Evolutionary conservation across 768 basidiomycete species (phyloP), one percentile per base, ranked within the genome.

Genomic region (Hypholoma fasciculare): DNA sequence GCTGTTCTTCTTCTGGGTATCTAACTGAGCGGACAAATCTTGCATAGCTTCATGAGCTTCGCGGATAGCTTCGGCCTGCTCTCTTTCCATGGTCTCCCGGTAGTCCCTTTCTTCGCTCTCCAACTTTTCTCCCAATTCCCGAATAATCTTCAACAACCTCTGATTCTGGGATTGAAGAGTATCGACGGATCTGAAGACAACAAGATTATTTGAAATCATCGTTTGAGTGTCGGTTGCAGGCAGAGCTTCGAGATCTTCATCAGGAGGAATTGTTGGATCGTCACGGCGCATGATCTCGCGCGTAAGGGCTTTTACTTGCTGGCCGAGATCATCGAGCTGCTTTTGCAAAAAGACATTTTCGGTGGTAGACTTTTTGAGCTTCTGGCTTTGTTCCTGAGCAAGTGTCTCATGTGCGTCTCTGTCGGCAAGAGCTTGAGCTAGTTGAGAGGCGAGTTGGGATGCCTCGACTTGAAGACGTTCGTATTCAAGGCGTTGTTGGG

Each of bases 131-230:
- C 90, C 94, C 39, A 98, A 79, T 55, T 92, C 90, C 16, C 96
- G 81, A 12, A 89, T 87, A 62, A 96, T 86, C 71, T 83, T 87
- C 48, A 98, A 77, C 20, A 98, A 75, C 64, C 90, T 90, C 76
- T 92, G 89, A 69, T 98, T 98, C 74, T 96, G 95, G 42, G 87
- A 83, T 67, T 98, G 95, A n/a, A 99, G 75, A 12, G 82, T 78
- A 13, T 83, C 80, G 52, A 98, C 82, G 0, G 87, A 90, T 44
- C 81, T 81, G 85, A 94, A 98, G 36, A 92, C 81, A 23, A 98
- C 90, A 17, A 98, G 84, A 65, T 94, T 83, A 66, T 91, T 90
- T 16, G 92, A 89, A 71, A 98, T 96, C 61, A 98, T 85, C 1
- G 82, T 80, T 56, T 94, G 87, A 12, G 89, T 88, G 61, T 85